Conservation (phyloP, 768 basidiomycete species). For the Sporobolomyces phaffii region DNA sequence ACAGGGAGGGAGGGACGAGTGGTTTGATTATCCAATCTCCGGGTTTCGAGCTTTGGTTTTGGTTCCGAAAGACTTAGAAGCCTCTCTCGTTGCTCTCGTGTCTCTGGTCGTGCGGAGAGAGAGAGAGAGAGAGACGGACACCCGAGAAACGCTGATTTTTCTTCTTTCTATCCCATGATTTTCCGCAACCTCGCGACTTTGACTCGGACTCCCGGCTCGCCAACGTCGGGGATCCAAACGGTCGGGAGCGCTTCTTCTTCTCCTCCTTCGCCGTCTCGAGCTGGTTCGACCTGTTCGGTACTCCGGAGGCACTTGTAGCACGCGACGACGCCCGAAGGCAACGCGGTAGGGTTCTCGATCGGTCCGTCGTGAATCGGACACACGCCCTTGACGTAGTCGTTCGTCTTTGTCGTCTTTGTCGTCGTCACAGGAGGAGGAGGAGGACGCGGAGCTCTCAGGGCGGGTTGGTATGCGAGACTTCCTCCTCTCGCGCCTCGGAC, state of each 20-base stretch:
- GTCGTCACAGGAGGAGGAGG: too few relatives aligned
- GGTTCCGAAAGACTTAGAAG: too few relatives aligned
- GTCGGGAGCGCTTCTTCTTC: not conserved
- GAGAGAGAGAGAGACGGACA: too few relatives aligned
- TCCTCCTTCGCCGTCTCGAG: too few relatives aligned
- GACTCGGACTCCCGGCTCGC: conserved; percentile 27
- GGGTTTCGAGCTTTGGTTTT: too few relatives aligned
- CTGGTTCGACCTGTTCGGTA: conserved; percentile 28
- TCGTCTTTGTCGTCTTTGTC: conserved; percentile 45
- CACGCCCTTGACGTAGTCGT: conserved; percentile 53
- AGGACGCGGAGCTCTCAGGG: conserved; percentile 65
- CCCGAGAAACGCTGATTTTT: not conserved
- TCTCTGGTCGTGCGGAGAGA: too few relatives aligned
- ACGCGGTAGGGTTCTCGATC: conserved; percentile 54
- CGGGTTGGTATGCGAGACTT: conserved; percentile 62
- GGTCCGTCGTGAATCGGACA: conserved; percentile 71
- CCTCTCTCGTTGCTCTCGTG: too few relatives aligned
- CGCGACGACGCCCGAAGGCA: conserved; percentile 35
- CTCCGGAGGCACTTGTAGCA: conserved; percentile 46
- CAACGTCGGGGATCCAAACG: conserved; percentile 19
- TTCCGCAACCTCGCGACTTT: conserved; percentile 25
- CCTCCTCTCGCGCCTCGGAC: conserved; percentile 59
- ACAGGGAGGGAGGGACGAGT: too few relatives aligned
- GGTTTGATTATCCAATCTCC: too few relatives aligned
- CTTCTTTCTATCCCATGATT: conserved; percentile 30